phyloP scores from a whole-genome alignment of 805 yeast genomes.

The Saturnispora ahearnii region DNA sequence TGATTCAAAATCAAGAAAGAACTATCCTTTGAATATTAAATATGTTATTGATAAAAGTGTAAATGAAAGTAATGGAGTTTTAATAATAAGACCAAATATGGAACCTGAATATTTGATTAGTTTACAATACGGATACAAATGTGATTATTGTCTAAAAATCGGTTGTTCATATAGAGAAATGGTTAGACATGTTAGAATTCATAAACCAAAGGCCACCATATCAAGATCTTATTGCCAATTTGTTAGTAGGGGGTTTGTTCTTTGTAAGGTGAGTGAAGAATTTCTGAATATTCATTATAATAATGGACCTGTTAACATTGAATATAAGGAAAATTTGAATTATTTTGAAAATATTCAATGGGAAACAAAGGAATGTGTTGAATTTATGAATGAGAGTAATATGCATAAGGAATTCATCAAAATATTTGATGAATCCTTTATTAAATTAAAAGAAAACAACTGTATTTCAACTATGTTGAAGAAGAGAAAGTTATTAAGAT shows the following conservation, averaged over 20 bases:
- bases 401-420: background rate
- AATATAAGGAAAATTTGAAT: background rate
- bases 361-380: background rate
- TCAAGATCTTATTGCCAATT: conserved; percentile 1
- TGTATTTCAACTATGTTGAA: background rate
- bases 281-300: background rate
- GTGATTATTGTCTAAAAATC: conserved; percentile 10
- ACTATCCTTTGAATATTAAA: conserved; percentile 2
- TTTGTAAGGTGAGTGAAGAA: conserved; percentile 2
- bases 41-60: background rate
- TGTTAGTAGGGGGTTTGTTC: conserved; percentile 1
- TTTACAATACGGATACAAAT: conserved; percentile 6
- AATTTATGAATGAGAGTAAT: background rate
- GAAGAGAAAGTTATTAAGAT: conserved; percentile 3
- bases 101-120: conserved; percentile 10
- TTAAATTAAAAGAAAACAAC: background rate
- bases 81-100: background rate
- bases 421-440: background rate
- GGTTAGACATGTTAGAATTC: background rate
- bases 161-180: background rate
- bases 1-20: background rate
- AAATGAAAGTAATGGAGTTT: background rate
- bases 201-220: background rate
- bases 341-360: conserved; percentile 1
- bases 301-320: background rate